Percentiles rank a stretch among this genome's conserved stretches.
Conservation (phyloP, 768 basidiomycete genomes). For the Cystobasidium onofrii region DNA sequence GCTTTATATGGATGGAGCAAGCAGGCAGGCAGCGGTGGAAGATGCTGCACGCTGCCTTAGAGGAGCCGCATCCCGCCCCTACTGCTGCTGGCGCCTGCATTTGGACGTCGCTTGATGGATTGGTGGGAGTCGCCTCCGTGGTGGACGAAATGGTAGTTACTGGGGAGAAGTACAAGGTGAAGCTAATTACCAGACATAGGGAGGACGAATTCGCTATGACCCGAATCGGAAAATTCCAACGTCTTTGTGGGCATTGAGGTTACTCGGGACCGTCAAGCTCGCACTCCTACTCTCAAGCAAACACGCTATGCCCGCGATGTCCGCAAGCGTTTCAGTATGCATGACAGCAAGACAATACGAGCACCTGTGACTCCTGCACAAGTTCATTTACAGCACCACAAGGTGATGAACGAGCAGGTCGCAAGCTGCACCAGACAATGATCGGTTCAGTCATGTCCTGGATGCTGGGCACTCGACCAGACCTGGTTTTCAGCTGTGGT, state of each 20-base stretch:
- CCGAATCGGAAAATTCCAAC: neutral
- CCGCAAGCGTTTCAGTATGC: neutral
- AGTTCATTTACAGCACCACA: no score
- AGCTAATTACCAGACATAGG: neutral
- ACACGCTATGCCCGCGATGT: neutral
- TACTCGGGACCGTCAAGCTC: neutral
- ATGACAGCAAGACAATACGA: neutral
- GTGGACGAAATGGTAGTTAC: neutral
- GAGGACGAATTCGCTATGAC: neutral
- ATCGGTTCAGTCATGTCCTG: no score
- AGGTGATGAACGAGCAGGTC: no score
- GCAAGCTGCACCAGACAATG: no score
- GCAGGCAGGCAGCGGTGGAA: neutral
- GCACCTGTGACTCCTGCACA: neutral
- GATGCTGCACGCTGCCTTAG: neutral
- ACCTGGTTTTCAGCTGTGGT: no score
- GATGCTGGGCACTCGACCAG: no score
- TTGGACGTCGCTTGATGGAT: neutral
- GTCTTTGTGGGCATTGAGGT: neutral
- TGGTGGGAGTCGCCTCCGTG: neutral
- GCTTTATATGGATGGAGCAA: neutral
- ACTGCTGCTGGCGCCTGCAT: neutral
- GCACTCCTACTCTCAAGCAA: neutral
- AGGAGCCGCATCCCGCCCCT: no score
- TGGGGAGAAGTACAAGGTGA: neutral